These are phyloP conservation scores for Schizosaccharomyces lindneri DNA, from an alignment of 805 yeast species.

Conservation along the genomic window DNA sequence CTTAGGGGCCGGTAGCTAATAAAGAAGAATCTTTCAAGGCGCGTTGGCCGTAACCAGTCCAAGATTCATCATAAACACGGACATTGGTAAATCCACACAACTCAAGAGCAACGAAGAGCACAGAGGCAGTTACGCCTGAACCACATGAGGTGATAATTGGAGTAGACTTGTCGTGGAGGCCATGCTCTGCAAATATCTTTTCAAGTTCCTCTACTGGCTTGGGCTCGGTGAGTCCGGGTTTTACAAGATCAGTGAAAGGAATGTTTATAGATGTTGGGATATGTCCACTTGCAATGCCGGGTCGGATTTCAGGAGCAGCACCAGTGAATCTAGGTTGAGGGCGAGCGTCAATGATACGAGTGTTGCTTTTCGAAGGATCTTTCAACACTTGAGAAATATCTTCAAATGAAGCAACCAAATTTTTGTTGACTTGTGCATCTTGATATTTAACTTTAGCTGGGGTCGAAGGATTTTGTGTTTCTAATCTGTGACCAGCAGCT, in stretches of 20 bases:
- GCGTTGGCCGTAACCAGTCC: slow-evolving; percentile 58
- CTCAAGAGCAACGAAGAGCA: slow-evolving; percentile 52
- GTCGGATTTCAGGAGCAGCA: slow-evolving; percentile 63
- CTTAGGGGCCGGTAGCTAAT: not conserved
- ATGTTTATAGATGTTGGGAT: slow-evolving; percentile 55
- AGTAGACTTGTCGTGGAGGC: slow-evolving; percentile 19
- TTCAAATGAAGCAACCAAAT: not conserved
- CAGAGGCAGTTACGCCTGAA: slow-evolving; percentile 85
- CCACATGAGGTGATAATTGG: slow-evolving; percentile 82
- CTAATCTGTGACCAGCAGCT: not conserved
- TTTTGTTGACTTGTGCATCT: not conserved
- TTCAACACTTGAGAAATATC: not conserved
- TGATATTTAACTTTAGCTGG: not conserved
- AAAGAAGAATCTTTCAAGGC: slow-evolving; percentile 19
- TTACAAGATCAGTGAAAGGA: slow-evolving; percentile 43
- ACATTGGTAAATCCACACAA: slow-evolving; percentile 17
- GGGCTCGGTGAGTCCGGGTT: slow-evolving; percentile 14
- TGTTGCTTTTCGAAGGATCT: not conserved
- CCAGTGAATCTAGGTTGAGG: not conserved
- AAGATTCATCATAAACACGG: slow-evolving; percentile 43
- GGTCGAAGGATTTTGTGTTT: not conserved
- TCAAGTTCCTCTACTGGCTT: slow-evolving; percentile 23
- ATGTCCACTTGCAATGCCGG: slow-evolving; percentile 75
- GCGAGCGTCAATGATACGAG: not conserved
- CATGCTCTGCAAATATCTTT: slow-evolving; percentile 22